These are phyloP conservation scores for Huntiella omanensis DNA, from an alignment of 2,329 filamentous ascomycete species.

Conservation along the genomic window DNA sequence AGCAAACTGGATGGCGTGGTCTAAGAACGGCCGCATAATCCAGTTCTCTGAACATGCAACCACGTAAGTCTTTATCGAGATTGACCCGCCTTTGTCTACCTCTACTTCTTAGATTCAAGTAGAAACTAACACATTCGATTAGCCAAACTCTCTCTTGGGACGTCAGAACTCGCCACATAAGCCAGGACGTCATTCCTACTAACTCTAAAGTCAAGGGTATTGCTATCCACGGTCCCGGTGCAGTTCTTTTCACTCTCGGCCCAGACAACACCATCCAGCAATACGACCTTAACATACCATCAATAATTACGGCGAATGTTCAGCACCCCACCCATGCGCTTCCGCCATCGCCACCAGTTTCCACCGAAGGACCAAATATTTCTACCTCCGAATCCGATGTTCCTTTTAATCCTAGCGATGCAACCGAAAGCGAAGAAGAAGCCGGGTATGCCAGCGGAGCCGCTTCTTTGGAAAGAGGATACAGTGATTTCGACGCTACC, in stretches of 20 bases:
- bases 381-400: constrained; percentile 31
- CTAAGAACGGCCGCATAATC: constrained; percentile 89
- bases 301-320: constrained; percentile 41
- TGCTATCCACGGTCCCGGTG: constrained; percentile 73
- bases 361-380: constrained; percentile 46
- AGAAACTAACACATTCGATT: too few species aligned
- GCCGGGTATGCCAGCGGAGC: background rate
- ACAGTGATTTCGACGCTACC: constrained; percentile 1
- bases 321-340: constrained; percentile 19
- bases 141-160: constrained; percentile 42
- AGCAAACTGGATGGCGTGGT: constrained; percentile 95
- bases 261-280: constrained; percentile 82
- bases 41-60: constrained; percentile 52
- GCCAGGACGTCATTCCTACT: constrained; percentile 73
- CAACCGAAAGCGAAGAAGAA: constrained; percentile 56
- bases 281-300: constrained; percentile 74
- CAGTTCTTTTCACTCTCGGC: constrained; percentile 80
- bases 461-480: background rate
- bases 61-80: constrained; percentile 42
- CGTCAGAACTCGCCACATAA: constrained; percentile 92
- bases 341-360: constrained; percentile 67
- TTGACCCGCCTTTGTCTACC: too few species aligned
- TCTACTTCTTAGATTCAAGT: too few species aligned
- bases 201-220: constrained; percentile 42
- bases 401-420: constrained; percentile 35